Percentiles rank a stretch among this genome's conserved stretches.
Conservation (phyloP, 208 protist species). For the Endotrypanum monterogeii region DNA sequence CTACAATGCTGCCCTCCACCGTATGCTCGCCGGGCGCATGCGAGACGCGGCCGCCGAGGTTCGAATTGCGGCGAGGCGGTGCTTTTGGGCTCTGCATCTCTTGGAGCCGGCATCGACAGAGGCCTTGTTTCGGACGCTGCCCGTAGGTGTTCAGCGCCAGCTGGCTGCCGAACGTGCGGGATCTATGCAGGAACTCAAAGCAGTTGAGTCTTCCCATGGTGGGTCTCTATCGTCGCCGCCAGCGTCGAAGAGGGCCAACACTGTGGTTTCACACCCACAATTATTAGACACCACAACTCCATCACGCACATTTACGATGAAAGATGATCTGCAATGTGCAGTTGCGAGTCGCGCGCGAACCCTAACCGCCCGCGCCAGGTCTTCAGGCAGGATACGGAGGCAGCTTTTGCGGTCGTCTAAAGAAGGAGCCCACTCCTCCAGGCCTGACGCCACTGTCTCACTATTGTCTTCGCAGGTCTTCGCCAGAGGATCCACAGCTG, state of each 20-base stretch:
- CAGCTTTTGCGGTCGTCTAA: conserved; percentile 20
- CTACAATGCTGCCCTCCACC: conserved; percentile 38
- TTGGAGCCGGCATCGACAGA: conserved; percentile 45
- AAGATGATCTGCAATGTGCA: conserved; percentile 38
- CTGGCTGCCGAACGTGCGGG: conserved; percentile 22
- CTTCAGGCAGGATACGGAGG: background rate
- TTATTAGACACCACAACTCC: background rate
- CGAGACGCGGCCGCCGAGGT: conserved; percentile 51
- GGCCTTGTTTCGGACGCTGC: conserved; percentile 34
- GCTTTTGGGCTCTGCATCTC: conserved; percentile 51
- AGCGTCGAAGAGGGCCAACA: too few relatives aligned
- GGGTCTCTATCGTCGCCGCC: background rate
- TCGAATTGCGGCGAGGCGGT: conserved; percentile 33
- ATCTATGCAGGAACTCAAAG: conserved; percentile 24
- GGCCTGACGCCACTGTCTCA: background rate
- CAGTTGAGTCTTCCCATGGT: background rate
- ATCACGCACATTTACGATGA: conserved; percentile 28
- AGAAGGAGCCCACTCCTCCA: background rate
- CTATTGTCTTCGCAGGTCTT: background rate
- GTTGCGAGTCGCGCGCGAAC: conserved; percentile 28
- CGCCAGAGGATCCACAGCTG: background rate
- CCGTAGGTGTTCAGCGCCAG: conserved; percentile 24
- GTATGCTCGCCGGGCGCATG: conserved; percentile 40
- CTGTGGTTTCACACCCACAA: background rate
- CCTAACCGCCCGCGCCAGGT: background rate